Evolutionary conservation across 805 yeast species (phyloP).

Genomic region (Ogataea pignaliae): DNA sequence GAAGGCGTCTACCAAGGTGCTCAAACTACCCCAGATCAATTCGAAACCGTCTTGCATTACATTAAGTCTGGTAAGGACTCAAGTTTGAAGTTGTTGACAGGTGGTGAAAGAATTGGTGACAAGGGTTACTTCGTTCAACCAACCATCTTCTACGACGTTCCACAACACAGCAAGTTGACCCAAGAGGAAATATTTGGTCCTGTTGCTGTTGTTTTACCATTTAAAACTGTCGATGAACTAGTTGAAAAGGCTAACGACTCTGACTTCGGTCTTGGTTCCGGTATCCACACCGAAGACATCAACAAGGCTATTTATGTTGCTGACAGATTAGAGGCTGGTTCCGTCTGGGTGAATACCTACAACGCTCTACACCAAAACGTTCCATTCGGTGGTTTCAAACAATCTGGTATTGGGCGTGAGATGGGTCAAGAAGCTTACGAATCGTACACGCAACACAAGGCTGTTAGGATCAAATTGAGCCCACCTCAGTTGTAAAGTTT

Average conservation of each 20-base stretch:
- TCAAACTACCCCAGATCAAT: slow-evolving; percentile 65
- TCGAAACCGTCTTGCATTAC: slow-evolving; percentile 59
- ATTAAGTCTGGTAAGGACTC: slow-evolving; percentile 61
- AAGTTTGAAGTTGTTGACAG: slow-evolving; percentile 70
- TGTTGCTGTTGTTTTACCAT: slow-evolving; percentile 71
- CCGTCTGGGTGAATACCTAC: slow-evolving; percentile 76
- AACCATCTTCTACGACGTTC: slow-evolving; percentile 81
- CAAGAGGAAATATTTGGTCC: slow-evolving; percentile 94
- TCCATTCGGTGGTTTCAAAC: slow-evolving; percentile 70
- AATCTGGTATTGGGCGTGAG: slow-evolving; percentile 70
- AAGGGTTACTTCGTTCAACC: slow-evolving; percentile 76
- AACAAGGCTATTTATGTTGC: slow-evolving; percentile 66
- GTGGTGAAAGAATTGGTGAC: slow-evolving; percentile 72
- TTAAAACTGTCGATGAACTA: slow-evolving; percentile 69
- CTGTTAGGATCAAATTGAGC: slow-evolving; percentile 47
- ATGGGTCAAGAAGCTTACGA: slow-evolving; percentile 66
- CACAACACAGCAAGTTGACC: slow-evolving; percentile 67
- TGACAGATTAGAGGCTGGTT: slow-evolving; percentile 67
- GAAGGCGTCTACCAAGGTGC: slow-evolving; percentile 69
- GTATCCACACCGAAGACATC: slow-evolving; percentile 69
- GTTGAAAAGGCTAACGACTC: slow-evolving; percentile 71
- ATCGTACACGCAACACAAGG: slow-evolving; percentile 61
- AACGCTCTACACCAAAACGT: slow-evolving; percentile 62
- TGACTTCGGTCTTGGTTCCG: slow-evolving; percentile 83
- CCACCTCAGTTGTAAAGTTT: slow-evolving; percentile 5